Conservation (phyloP, 441 rosid species). For the Biscutella laevigata region DNA sequence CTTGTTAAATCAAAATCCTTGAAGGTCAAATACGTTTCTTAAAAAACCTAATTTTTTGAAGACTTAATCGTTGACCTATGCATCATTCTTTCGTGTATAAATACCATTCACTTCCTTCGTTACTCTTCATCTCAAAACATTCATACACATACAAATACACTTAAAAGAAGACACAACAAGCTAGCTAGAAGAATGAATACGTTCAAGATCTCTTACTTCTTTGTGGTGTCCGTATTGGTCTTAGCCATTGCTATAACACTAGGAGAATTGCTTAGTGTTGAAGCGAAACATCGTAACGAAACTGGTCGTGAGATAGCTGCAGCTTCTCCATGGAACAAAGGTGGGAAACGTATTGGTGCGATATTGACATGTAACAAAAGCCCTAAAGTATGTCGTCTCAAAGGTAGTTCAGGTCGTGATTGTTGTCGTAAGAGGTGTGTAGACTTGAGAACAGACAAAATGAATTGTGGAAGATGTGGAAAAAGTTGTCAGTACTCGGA, state of each 20-base stretch:
- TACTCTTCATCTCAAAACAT: constrained; percentile 13
- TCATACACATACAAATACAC: constrained; percentile 20
- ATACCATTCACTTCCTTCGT: constrained; percentile 16
- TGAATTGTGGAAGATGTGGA: constrained; percentile 63
- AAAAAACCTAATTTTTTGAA: neutral
- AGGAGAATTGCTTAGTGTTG: constrained; percentile 6
- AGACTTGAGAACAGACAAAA: constrained; percentile 30
- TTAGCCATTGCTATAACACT: constrained; percentile 23
- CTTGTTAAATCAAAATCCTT: constrained; percentile 14
- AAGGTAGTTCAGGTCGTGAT: constrained; percentile 49
- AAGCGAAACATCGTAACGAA: neutral
- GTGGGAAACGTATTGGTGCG: constrained; percentile 6
- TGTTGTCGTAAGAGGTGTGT: constrained; percentile 64
- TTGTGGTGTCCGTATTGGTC: constrained; percentile 25
- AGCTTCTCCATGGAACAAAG: constrained; percentile 12
- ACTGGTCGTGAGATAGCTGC: constrained; percentile 7
- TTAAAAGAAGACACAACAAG: neutral
- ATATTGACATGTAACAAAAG: constrained; percentile 36
- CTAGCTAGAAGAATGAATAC: constrained; percentile 33
- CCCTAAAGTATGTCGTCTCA: constrained; percentile 44
- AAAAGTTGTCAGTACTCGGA: constrained; percentile 43
- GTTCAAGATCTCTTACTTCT: constrained; percentile 21
- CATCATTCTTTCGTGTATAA: constrained; percentile 24
- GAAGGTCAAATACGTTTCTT: constrained; percentile 23
- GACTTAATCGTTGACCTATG: constrained; percentile 7